Base-by-base conservation (phyloP, 495 filamentous ascomycete genomes). In the Hypoxylon perforatum region DNA sequence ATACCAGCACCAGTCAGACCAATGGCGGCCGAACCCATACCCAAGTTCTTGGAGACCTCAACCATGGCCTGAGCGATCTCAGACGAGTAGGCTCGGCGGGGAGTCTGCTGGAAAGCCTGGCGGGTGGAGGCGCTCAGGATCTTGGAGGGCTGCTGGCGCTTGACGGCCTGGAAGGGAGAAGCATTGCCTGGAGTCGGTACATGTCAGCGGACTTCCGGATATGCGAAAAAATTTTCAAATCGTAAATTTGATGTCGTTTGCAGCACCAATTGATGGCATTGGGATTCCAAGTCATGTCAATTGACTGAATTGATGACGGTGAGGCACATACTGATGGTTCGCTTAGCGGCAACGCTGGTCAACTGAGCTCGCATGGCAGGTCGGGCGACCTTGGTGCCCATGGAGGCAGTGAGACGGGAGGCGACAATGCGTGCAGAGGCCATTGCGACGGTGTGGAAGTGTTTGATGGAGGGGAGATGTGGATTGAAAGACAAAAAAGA, bases 1-100 rank as follows among this genome's bases (percentile, higher is more conserved):
- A 92, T 90, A 92, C 91, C 91, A 77, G 91, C 91, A 88, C 91
- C 91, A 77, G 88, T 90, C 71, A 95, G 90, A 88, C 92, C 92
- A 78, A 95, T 91, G 81, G 92, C 91, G 61, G 91, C 91, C 59
- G 87, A 85, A 81, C 91, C 91, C 85, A 92, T 92, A 85, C 91
- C 91, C 70, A 92, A 78, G 86, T 92, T 93, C 86, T 92, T 89
- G 78, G 90, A 92, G 80, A 91, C 90, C 82, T 91, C 87, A 73
- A 93, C 90, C 87, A 94, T 90, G 84, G 91, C 91, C 78, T 87
- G 79, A 81, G 89, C 89, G 81, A 92, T 88, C 85, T 92, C 89
- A 75, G 88, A 91, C 65, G 88, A 90, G 88, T 91, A 92, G 72
- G 87, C 84, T 74, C 88, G 89, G 80, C 85, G 84, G 65, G 80